phyloP scores from a whole-genome alignment of 345 rosid species.

The Punica granatum region DNA sequence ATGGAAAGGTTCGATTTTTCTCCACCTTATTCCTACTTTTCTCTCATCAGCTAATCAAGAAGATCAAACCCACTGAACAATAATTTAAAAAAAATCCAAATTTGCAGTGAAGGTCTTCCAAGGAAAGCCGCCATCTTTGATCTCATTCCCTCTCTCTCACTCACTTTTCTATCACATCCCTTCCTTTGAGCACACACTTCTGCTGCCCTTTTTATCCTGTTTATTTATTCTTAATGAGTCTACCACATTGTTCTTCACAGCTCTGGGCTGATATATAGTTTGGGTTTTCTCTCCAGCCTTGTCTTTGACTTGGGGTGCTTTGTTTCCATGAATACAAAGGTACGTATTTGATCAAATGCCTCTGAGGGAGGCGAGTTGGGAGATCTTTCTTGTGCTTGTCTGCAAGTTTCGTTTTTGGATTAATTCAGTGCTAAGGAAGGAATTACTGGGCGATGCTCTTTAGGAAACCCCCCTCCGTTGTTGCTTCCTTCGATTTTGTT shows the following conservation, averaged over 20 bases:
- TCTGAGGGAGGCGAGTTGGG: slow-evolving; percentile 6
- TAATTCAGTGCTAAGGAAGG: slow-evolving; percentile 38
- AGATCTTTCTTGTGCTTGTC: slow-evolving; percentile 25
- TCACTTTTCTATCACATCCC: neutral
- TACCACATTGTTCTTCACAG: neutral
- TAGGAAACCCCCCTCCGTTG: slow-evolving; percentile 4
- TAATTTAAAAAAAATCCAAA: neutral
- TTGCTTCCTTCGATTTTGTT: neutral
- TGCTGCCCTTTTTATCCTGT: neutral
- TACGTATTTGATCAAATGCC: neutral
- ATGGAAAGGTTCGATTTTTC: neutral
- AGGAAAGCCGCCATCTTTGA: neutral
- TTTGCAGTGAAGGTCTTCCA: neutral
- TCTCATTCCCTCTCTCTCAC: neutral
- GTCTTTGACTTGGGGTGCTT: neutral
- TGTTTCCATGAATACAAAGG: neutral
- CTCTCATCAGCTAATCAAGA: slow-evolving; percentile 5
- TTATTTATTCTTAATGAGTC: neutral
- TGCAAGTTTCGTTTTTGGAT: slow-evolving; percentile 40
- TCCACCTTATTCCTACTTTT: neutral
- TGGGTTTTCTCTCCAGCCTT: no score
- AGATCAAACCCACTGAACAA: neutral
- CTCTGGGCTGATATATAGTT: neutral
- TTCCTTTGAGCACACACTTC: neutral
- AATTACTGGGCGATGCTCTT: slow-evolving; percentile 22